Conservation (phyloP, 1,284 basidiomycete species). For the Pseudozyma pruni region DNA sequence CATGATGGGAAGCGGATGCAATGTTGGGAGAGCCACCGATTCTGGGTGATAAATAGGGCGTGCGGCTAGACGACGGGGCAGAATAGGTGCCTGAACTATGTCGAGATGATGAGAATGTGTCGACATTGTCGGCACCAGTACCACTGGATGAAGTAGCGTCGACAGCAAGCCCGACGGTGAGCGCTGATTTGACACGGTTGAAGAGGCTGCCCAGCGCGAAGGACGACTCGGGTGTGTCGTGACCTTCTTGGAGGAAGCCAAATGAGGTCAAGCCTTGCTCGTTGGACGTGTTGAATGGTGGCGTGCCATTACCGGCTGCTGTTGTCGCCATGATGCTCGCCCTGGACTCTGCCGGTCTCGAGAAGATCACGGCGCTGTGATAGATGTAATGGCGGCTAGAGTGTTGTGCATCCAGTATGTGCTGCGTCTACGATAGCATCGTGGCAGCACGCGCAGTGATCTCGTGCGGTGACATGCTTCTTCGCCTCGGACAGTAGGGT, state of each 20-base stretch:
- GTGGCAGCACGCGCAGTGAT: too few species aligned
- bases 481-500: too few species aligned
- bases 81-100: slow-evolving; percentile 23
- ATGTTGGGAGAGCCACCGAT: background rate
- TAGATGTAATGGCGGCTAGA: too few species aligned
- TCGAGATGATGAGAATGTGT: slow-evolving; percentile 20
- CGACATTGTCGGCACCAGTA: background rate
- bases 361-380: background rate
- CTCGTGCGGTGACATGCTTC: too few species aligned
- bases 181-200: slow-evolving; percentile 56
- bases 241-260: slow-evolving; percentile 57
- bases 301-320: slow-evolving; percentile 2
- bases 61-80: slow-evolving; percentile 11
- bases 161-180: slow-evolving; percentile 23
- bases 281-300: background rate
- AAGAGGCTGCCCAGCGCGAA: slow-evolving; percentile 60
- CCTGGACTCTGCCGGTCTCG: background rate
- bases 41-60: slow-evolving; percentile 1
- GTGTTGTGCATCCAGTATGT: too few species aligned
- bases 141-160: slow-evolving; percentile 2
- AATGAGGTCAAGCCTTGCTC: slow-evolving; percentile 52
- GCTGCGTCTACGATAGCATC: too few species aligned
- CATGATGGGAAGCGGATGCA: slow-evolving; percentile 15
- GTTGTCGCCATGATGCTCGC: slow-evolving; percentile 2
- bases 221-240: slow-evolving; percentile 45